Percentiles rank a stretch among this genome's conserved stretches.
These are phyloP conservation scores for Scheffersomyces lignosus DNA, from an alignment of 805 yeast species.

Conservation along the genomic window DNA sequence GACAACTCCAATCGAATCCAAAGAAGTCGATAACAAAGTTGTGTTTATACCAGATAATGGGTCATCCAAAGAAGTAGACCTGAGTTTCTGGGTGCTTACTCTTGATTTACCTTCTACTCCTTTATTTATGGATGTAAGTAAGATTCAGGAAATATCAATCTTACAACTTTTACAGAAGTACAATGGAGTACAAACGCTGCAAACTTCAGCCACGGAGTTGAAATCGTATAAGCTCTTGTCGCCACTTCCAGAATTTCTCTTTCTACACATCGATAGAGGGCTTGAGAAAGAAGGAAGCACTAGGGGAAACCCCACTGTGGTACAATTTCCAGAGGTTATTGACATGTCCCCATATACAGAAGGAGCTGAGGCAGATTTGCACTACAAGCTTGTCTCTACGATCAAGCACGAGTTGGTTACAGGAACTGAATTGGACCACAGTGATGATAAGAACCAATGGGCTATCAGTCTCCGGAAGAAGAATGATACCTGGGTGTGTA, in stretches of 20 bases:
- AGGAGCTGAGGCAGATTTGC: slow-evolving; percentile 14
- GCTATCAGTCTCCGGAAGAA: slow-evolving; percentile 38
- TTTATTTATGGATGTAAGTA: slow-evolving; percentile 37
- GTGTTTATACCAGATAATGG: slow-evolving; percentile 20
- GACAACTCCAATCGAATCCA: slow-evolving; percentile 12
- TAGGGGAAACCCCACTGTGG: slow-evolving; percentile 50
- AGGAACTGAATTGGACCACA: slow-evolving; percentile 15
- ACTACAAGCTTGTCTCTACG: slow-evolving; percentile 35
- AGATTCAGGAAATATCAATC: slow-evolving; percentile 55
- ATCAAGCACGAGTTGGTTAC: slow-evolving; percentile 14
- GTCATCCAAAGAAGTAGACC: background rate
- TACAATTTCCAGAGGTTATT: slow-evolving; percentile 52
- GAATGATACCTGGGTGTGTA: slow-evolving; percentile 55
- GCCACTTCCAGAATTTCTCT: slow-evolving; percentile 52
- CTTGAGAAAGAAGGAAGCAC: slow-evolving; percentile 12
- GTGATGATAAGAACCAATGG: slow-evolving; percentile 45
- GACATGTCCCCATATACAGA: slow-evolving; percentile 34
- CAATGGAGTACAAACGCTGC: slow-evolving; percentile 26
- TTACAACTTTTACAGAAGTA: slow-evolving; percentile 45
- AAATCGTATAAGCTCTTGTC: slow-evolving; percentile 38
- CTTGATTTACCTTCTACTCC: slow-evolving; percentile 63
- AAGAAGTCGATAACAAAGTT: slow-evolving; percentile 15
- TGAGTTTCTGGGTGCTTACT: slow-evolving; percentile 52
- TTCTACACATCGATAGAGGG: slow-evolving; percentile 57
- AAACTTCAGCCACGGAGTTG: slow-evolving; percentile 32